These are phyloP conservation scores for Musa balbisiana DNA, from an alignment of 202 grass and related monocot genomes.

Conservation along the genomic window DNA sequence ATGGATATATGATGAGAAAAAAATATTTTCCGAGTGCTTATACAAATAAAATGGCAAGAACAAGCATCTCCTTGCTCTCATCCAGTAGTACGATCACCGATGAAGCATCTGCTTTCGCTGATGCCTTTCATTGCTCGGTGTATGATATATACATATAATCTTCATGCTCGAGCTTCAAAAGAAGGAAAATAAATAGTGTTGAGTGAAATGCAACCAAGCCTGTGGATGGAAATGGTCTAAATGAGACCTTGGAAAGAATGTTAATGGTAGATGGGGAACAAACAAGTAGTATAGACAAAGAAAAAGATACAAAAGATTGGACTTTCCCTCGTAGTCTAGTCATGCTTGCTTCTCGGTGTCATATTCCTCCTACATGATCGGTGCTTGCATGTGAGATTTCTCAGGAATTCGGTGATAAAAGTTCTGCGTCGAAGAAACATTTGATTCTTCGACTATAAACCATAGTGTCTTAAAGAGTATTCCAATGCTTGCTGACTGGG, in stretches of 20 bases:
- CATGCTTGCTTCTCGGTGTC: background rate
- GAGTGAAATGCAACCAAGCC: background rate
- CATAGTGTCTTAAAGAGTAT: slow-evolving; percentile 81
- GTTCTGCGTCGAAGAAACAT: background rate
- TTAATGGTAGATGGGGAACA: slow-evolving; percentile 10
- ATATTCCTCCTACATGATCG: background rate
- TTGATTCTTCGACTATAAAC: slow-evolving; percentile 36
- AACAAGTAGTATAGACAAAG: slow-evolving; percentile 1
- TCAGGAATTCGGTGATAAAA: background rate
- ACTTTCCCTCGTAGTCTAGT: background rate
- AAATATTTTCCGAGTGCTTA: too few relatives aligned
- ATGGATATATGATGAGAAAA: too few relatives aligned
- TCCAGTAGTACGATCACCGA: too few relatives aligned
- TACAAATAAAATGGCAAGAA: too few relatives aligned
- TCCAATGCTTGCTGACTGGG: slow-evolving; percentile 79
- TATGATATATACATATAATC: background rate
- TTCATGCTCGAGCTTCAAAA: background rate
- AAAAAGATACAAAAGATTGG: background rate
- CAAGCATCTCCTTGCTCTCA: too few relatives aligned
- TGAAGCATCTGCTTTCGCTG: background rate
- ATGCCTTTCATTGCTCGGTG: background rate
- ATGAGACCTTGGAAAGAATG: slow-evolving; percentile 19
- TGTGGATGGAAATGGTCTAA: background rate
- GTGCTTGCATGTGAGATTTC: background rate
- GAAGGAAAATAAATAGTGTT: background rate